phyloP scores from a whole-genome alignment of 257 asterid genomes.

The Nicotiana sylvestris region DNA sequence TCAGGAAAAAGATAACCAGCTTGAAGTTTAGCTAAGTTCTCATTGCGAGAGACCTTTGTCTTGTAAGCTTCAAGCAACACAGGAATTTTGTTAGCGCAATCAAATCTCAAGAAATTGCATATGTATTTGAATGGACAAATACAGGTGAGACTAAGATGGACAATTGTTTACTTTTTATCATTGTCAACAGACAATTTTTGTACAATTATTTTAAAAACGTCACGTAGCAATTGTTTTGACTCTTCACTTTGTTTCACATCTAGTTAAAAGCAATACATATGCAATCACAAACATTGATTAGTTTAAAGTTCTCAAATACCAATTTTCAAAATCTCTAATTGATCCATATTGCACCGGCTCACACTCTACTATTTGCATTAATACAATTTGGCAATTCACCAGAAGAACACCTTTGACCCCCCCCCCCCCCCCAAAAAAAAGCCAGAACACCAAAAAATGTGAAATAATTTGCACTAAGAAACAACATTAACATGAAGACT shows the following conservation, averaged over 20 bases:
- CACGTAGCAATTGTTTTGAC: neutral
- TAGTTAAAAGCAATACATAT: neutral
- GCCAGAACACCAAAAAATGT: no score
- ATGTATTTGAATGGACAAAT: neutral
- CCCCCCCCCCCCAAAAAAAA: no score
- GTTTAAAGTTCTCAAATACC: neutral
- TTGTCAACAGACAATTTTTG: neutral
- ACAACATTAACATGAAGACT: neutral
- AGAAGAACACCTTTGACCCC: neutral
- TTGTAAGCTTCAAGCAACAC: constrained; percentile 55
- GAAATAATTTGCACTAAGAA: neutral
- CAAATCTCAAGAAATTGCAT: neutral
- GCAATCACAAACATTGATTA: neutral
- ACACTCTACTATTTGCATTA: neutral
- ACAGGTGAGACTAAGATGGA: neutral
- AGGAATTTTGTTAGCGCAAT: constrained; percentile 19
- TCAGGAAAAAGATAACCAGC: constrained; percentile 98
- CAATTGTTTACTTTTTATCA: neutral
- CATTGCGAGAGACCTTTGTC: constrained; percentile 81
- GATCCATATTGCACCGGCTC: neutral
- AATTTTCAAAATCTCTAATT: neutral
- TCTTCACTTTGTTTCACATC: neutral
- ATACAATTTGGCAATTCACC: neutral
- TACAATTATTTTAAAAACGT: neutral
- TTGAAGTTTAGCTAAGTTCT: constrained; percentile 84